Conservation (phyloP, 805 yeast genomes). For the Sugiyamaella chiloensis region DNA sequence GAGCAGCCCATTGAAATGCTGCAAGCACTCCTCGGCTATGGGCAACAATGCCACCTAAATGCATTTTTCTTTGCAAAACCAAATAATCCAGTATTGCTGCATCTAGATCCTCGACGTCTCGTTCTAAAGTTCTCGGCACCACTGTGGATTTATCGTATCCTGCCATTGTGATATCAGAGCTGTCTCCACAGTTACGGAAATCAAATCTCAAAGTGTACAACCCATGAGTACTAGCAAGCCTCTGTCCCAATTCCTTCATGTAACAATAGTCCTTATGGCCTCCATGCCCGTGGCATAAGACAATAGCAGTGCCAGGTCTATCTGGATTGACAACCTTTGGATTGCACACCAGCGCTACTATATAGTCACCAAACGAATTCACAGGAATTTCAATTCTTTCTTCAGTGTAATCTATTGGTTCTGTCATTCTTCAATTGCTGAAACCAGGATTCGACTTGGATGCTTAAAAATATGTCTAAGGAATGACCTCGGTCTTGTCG, state of each 20-base stretch:
- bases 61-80: conserved; percentile 31
- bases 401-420: too few species aligned
- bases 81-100: conserved; percentile 38
- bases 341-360: conserved; percentile 16
- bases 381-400: conserved; percentile 3
- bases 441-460: not conserved
- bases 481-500: not conserved
- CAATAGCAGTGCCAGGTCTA: conserved; percentile 39
- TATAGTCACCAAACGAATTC: not conserved
- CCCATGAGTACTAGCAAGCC: conserved; percentile 57
- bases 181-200: conserved; percentile 81
- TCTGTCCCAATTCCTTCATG: conserved; percentile 59
- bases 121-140: conserved; percentile 55
- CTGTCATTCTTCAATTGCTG: too few species aligned
- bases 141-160: conserved; percentile 23
- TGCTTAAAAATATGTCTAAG: not conserved
- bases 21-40: conserved; percentile 83
- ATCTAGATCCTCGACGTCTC: conserved; percentile 60
- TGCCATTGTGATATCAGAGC: conserved; percentile 45
- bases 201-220: conserved; percentile 71
- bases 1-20: conserved; percentile 66
- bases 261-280: conserved; percentile 83
- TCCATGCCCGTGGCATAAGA: conserved; percentile 78
- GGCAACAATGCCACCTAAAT: conserved; percentile 57
- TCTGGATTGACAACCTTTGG: conserved; percentile 14